These are phyloP conservation scores for Colletotrichum euphorbiae DNA, from an alignment of 2,329 filamentous ascomycete genomes.

Conservation along the genomic window DNA sequence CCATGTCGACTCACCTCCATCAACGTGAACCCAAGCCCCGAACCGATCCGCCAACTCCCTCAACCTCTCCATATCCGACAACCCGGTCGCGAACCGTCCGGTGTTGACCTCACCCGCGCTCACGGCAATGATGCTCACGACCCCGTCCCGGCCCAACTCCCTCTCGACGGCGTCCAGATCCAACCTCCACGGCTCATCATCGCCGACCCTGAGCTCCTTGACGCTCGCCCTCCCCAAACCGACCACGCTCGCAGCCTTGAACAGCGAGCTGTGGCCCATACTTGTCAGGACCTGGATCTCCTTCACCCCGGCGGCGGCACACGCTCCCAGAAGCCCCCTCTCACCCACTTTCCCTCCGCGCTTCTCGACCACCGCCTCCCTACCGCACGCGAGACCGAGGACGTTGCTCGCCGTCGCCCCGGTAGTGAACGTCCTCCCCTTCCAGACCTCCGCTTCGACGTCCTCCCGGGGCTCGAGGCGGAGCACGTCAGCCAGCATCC, in stretches of 20 bases:
- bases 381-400: constrained; percentile 74
- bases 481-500: constrained; percentile 74
- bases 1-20: constrained; percentile 69
- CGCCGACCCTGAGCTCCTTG: constrained; percentile 65
- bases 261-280: constrained; percentile 84
- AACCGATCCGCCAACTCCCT: constrained; percentile 78
- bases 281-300: constrained; percentile 84
- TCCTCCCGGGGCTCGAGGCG: constrained; percentile 53
- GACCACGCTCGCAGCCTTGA: constrained; percentile 84
- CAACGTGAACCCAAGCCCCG: constrained; percentile 88
- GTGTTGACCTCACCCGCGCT: constrained; percentile 93
- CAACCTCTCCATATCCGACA: constrained; percentile 70
- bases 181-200: constrained; percentile 73
- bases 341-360: constrained; percentile 69
- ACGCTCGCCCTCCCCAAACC: constrained; percentile 81
- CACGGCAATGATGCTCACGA: constrained; percentile 81
- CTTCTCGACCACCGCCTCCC: constrained; percentile 71
- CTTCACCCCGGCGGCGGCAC: constrained; percentile 70
- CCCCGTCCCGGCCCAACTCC: constrained; percentile 63
- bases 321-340: constrained; percentile 75
- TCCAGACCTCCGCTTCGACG: constrained; percentile 69
- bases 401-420: constrained; percentile 83
- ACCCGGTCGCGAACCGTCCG: constrained; percentile 76
- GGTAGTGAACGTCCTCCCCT: constrained; percentile 65
- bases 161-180: constrained; percentile 74